These are phyloP conservation scores for Kwoniella bestiolae DNA, from an alignment of 768 basidiomycete species.

Conservation along the genomic window DNA sequence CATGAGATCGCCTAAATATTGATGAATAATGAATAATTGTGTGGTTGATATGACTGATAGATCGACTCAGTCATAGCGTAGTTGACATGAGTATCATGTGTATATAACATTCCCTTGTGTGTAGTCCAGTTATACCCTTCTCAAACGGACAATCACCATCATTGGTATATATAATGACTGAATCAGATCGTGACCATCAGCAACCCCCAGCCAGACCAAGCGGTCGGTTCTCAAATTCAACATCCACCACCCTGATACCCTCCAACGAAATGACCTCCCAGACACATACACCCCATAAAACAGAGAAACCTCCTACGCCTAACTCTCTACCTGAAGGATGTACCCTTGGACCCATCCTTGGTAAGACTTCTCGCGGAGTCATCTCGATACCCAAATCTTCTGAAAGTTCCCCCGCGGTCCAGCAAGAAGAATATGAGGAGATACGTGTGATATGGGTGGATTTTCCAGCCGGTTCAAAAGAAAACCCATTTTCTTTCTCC, in stretches of 20 bases:
- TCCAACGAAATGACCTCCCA: not conserved
- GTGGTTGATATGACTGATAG: too few relatives aligned
- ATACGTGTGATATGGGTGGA: slow-evolving; percentile 47
- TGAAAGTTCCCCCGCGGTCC: too few relatives aligned
- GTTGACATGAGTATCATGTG: too few relatives aligned
- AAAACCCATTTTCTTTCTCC: slow-evolving; percentile 45
- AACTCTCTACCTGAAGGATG: slow-evolving; percentile 23
- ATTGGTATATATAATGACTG: too few relatives aligned
- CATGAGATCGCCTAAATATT: too few relatives aligned
- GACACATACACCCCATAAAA: not conserved
- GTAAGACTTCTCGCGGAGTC: slow-evolving; percentile 5
- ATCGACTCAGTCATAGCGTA: too few relatives aligned
- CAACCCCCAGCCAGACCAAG: too few relatives aligned
- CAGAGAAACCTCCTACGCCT: not conserved
- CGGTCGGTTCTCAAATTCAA: not conserved
- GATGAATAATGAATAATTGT: too few relatives aligned
- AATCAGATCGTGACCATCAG: too few relatives aligned
- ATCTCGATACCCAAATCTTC: not conserved
- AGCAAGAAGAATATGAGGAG: not conserved
- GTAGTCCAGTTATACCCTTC: too few relatives aligned
- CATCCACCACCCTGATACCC: not conserved
- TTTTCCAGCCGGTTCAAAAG: slow-evolving; percentile 39
- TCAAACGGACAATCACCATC: too few relatives aligned
- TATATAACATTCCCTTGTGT: too few relatives aligned
- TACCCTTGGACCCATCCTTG: slow-evolving; percentile 17